phyloP scores from a whole-genome alignment of 257 asterid genomes.

The Paraleonurus japonicus region DNA sequence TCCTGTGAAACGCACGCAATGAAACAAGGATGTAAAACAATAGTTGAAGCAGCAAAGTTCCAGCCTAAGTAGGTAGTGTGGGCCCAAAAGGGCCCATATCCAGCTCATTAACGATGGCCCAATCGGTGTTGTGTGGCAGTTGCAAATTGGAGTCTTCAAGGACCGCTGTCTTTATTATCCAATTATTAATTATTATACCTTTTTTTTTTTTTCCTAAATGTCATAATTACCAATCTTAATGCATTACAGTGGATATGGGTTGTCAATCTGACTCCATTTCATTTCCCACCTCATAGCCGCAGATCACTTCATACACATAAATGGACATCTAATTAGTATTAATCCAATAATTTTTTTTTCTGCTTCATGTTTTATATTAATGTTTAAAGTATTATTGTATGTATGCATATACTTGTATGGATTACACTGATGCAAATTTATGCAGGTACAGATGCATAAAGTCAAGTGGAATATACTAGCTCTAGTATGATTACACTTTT shows the following conservation, averaged over 20 bases:
- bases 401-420: neutral
- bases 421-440: no score
- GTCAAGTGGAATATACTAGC: no score
- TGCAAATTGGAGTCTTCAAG: neutral
- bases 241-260: conserved; percentile 24
- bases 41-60: neutral
- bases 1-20: neutral
- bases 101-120: conserved; percentile 12
- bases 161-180: conserved; percentile 12
- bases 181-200: neutral
- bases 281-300: conserved; percentile 21
- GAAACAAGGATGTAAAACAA: neutral
- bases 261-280: conserved; percentile 21
- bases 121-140: conserved; percentile 1
- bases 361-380: neutral
- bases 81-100: conserved; percentile 14
- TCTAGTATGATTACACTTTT: no score
- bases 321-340: neutral
- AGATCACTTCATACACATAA: conserved; percentile 15
- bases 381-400: no score
- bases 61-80: conserved; percentile 18
- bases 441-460: neutral
- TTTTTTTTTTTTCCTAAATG: neutral
- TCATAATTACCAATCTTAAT: neutral
- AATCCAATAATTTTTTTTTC: no score